Evolutionary conservation across 345 rosid genomes (phyloP), one percentile per base, ranked within the genome.

Genomic region (Linum lewisii): DNA sequence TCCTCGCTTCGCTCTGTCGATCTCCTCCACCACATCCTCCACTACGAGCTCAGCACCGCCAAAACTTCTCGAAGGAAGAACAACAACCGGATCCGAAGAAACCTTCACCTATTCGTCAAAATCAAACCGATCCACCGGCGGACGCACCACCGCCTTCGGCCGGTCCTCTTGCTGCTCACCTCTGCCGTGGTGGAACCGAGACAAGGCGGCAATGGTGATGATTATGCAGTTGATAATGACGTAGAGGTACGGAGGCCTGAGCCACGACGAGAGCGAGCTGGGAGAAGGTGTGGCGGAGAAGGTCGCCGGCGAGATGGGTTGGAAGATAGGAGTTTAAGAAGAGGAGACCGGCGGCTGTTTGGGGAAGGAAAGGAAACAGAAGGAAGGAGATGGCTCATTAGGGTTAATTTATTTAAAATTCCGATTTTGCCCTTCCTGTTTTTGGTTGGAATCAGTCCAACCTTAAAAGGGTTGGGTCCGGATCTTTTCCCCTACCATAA

Each of bases 181-280:
- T 54, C 60, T 62, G 64, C 26, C 63, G 23, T 57, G 67, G 65
- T 61, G 73, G 61, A 72, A 78, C 49, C 72, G 72, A 0, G 91
- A 79, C 29, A 86, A 72, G 26, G 81, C 83, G 52, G 62, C 77
- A 34, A 89, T 78, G 21, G 65, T 65, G 60, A 80, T 71, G 76
- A 86, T 84, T 57, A 88, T 84, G 54, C 59, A 69, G 59, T 86
- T 84, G 65, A 75, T 56, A 58, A 76, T 7, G 54, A 81, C 25
- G 59, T 76, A 84, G 13, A 78, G 74, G 69, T 77, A 82, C 19
- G 82, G 87, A 4, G 91, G 96, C 58, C 62, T 76, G 29, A 79
- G 78, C 89, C 83, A 86, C 2, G 82, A 62, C 22, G 64, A 20
- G 7, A 82, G 23, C 0, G 80, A 82, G 63, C 66, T 62, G n/a